A percentile compares a stretch with the other conserved stretches of the same genome.
Conservation (phyloP, 1,284 basidiomycete genomes). For the Cutaneotrichosporon sp. region DNA sequence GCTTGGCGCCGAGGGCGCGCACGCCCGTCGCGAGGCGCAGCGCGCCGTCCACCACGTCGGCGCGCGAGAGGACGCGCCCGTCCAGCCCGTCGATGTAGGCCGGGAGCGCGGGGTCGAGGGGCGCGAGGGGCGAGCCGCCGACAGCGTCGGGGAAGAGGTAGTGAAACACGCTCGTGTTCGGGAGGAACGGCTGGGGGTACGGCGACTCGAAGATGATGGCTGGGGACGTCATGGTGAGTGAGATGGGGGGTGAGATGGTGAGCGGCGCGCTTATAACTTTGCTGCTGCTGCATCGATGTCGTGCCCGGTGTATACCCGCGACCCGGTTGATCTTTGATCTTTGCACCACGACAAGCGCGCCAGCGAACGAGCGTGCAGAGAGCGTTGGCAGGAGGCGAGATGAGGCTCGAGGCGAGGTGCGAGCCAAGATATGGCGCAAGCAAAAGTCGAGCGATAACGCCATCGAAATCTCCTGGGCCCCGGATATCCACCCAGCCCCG, state of each 20-base stretch:
- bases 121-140: slow-evolving; percentile 27
- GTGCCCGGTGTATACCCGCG: background rate
- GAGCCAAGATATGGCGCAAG: background rate
- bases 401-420: background rate
- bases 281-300: background rate
- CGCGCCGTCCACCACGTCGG: slow-evolving; percentile 60
- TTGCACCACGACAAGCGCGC: too few species aligned
- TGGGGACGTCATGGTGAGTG: background rate
- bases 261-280: background rate
- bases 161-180: slow-evolving; percentile 16
- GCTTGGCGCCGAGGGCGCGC: slow-evolving; percentile 34
- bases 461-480: background rate
- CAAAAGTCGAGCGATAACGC: slow-evolving; percentile 1
- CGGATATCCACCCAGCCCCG: too few species aligned
- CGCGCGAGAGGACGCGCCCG: slow-evolving; percentile 63
- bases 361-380: too few species aligned
- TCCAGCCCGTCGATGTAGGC: slow-evolving; percentile 70
- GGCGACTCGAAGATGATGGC: slow-evolving; percentile 20
- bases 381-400: too few species aligned
- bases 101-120: slow-evolving; percentile 45
- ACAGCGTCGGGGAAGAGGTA: slow-evolving; percentile 19
- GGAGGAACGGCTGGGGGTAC: slow-evolving; percentile 17
- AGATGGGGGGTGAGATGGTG: background rate
- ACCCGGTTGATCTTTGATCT: too few species aligned
- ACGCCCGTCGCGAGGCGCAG: slow-evolving; percentile 63